These are phyloP conservation scores for Ambrosia hybrid DNA, from an alignment of 140 eudicot genomes.

Conservation along the genomic window DNA sequence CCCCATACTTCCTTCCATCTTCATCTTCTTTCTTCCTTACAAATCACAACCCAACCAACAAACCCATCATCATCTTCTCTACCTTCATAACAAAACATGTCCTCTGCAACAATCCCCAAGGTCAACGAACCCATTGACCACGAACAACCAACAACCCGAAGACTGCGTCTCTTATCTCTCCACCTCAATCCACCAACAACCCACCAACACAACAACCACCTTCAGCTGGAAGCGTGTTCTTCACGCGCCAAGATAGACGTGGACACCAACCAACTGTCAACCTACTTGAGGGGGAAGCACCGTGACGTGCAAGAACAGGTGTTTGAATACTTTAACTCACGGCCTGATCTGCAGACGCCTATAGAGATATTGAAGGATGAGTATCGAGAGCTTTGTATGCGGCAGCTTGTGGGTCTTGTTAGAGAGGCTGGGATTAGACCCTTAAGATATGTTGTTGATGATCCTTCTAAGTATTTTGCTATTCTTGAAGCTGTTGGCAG, in stretches of 20 bases:
- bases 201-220: not conserved
- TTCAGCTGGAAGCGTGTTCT: slow-evolving; percentile 45
- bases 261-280: slow-evolving; percentile 39
- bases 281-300: slow-evolving; percentile 69
- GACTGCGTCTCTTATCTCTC: slow-evolving; percentile 57
- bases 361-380: slow-evolving; percentile 80
- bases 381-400: slow-evolving; percentile 77
- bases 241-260: slow-evolving; percentile 47
- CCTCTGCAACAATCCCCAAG: slow-evolving; percentile 21
- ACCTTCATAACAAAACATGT: not conserved
- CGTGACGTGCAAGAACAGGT: slow-evolving; percentile 68
- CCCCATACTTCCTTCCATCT: slow-evolving; percentile 2
- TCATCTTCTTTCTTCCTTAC: not conserved
- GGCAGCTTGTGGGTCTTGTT: slow-evolving; percentile 67
- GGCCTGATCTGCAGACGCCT: slow-evolving; percentile 88
- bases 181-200: slow-evolving; percentile 50
- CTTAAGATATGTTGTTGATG: slow-evolving; percentile 62
- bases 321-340: slow-evolving; percentile 59
- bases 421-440: slow-evolving; percentile 81
- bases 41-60: not conserved
- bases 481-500: slow-evolving; percentile 85
- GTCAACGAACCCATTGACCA: slow-evolving; percentile 14
- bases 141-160: slow-evolving; percentile 35
- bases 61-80: not conserved
- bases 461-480: slow-evolving; percentile 83